Evolutionary conservation across 768 basidiomycete genomes (phyloP).

Genomic region (Asterophora lycoperdoides): DNA sequence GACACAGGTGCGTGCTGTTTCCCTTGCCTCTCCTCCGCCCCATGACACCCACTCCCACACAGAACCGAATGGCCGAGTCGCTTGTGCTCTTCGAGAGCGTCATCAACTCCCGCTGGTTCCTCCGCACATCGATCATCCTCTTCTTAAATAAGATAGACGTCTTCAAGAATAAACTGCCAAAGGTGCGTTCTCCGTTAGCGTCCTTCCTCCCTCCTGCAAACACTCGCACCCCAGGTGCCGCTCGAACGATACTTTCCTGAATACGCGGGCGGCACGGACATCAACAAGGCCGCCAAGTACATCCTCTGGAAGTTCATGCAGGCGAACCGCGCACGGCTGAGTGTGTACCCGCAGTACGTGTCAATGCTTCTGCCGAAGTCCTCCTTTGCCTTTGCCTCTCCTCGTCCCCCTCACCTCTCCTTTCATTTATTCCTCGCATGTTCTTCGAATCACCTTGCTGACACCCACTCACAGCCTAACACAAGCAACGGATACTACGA

Average conservation of each 20-base stretch:
- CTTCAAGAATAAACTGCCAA: conserved; percentile 83
- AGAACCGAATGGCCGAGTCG: conserved; percentile 94
- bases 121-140: conserved; percentile 85
- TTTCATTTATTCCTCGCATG: neutral
- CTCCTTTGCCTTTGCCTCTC: neutral
- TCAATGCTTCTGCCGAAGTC: conserved; percentile 42
- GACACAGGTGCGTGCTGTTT: conserved; percentile 44
- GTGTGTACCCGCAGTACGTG: conserved; percentile 88
- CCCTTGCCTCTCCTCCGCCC: neutral
- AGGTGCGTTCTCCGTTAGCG: conserved; percentile 24
- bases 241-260: conserved; percentile 79
- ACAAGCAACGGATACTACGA: conserved; percentile 75
- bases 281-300: conserved; percentile 92
- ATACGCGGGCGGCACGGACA: conserved; percentile 83
- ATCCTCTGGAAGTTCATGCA: conserved; percentile 96
- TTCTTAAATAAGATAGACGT: conserved; percentile 95
- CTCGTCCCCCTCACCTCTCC: neutral
- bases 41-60: neutral
- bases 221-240: conserved; percentile 56
- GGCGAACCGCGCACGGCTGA: conserved; percentile 78
- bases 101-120: conserved; percentile 92
- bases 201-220: neutral
- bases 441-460: neutral
- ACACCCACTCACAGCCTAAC: conserved; percentile 44
- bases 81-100: conserved; percentile 88